phyloP scores from a whole-genome alignment of 805 yeast species.

The Monosporozyma siamensis region DNA sequence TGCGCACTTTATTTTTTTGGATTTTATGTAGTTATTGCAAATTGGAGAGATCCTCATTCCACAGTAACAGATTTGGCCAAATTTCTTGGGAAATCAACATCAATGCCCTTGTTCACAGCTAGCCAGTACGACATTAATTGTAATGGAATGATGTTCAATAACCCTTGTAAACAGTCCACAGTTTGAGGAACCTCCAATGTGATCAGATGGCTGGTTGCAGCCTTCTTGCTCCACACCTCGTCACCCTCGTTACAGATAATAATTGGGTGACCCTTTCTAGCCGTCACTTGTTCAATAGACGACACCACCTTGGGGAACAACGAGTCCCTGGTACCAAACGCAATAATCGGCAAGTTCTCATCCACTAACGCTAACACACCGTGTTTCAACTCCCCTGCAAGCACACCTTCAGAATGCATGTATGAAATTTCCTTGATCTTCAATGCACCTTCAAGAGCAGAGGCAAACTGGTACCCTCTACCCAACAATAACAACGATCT shows the following conservation, averaged over 20 bases:
- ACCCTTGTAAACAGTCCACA: conserved; percentile 95
- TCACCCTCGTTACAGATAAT: conserved; percentile 82
- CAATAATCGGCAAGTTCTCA: conserved; percentile 86
- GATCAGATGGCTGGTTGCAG: conserved; percentile 37
- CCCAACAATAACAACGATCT: conserved; percentile 86
- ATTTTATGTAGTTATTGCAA: too few relatives aligned
- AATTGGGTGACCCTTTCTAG: conserved; percentile 95
- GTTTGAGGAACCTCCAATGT: conserved; percentile 88
- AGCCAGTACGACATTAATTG: conserved; percentile 96
- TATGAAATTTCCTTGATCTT: conserved; percentile 97
- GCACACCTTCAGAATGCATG: conserved; percentile 98
- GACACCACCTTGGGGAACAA: conserved; percentile 92
- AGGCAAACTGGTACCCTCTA: conserved; percentile 94
- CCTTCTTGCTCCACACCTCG: conserved; percentile 43
- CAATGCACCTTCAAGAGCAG: conserved; percentile 96
- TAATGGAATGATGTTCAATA: conserved; percentile 85
- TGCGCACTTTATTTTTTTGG: too few relatives aligned
- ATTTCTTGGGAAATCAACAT: conserved; percentile 98
- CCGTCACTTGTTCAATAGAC: conserved; percentile 92
- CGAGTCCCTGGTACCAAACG: conserved; percentile 93
- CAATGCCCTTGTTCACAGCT: conserved; percentile 88
- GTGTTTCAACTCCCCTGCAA: conserved; percentile 98
- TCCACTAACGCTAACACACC: conserved; percentile 97
- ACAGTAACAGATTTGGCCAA: conserved; percentile 98
- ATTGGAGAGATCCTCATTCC: conserved; percentile 55